These are phyloP conservation scores for Hanseniaspora nectarophila DNA, from an alignment of 805 yeast genomes.

Conservation along the genomic window DNA sequence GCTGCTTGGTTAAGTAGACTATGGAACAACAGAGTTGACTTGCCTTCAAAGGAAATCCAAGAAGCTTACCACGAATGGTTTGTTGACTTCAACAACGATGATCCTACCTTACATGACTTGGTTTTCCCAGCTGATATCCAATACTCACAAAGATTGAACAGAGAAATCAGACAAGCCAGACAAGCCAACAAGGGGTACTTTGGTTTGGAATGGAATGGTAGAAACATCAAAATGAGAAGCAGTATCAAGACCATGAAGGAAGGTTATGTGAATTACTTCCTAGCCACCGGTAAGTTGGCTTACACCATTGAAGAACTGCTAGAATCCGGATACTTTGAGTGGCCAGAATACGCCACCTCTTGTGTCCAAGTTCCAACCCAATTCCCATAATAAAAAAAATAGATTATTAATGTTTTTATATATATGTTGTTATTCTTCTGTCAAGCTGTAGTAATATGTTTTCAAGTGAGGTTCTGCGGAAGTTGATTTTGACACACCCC, in stretches of 20 bases:
- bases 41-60: conserved; percentile 44
- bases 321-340: conserved; percentile 29
- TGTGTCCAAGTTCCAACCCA: conserved; percentile 17
- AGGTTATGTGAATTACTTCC: conserved; percentile 33
- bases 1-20: conserved; percentile 53
- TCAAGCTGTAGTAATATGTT: not conserved
- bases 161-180: conserved; percentile 29
- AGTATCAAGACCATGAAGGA: conserved; percentile 36
- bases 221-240: conserved; percentile 34
- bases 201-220: conserved; percentile 44
- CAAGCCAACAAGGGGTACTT: conserved; percentile 32
- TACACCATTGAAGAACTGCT: conserved; percentile 31
- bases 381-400: conserved; percentile 12
- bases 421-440: not conserved
- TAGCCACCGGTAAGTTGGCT: conserved; percentile 32
- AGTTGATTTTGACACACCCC: not conserved
- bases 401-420: not conserved
- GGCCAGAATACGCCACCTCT: conserved; percentile 22
- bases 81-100: conserved; percentile 29
- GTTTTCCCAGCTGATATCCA: conserved; percentile 47
- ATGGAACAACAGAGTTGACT: conserved; percentile 40
- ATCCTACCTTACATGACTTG: conserved; percentile 41
- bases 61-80: conserved; percentile 32
- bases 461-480: not conserved
- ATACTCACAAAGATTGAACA: conserved; percentile 39